Percentiles rank a stretch among this genome's conserved stretches.
Evolutionary conservation across 768 basidiomycete species (phyloP).

Genomic region (Tricholoma matsutake): DNA sequence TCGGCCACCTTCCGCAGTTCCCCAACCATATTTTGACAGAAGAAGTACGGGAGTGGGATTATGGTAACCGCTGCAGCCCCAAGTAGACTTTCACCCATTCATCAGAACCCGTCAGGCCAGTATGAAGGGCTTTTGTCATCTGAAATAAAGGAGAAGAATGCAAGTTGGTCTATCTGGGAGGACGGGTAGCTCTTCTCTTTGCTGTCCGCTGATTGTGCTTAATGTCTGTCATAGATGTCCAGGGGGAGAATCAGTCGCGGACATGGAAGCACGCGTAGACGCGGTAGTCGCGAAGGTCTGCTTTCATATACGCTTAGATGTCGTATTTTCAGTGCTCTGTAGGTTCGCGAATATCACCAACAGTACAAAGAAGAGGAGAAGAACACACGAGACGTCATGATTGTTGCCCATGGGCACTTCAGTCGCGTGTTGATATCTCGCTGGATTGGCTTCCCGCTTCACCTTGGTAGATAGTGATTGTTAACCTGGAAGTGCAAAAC

Average conservation of each 20-base stretch:
- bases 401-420: conserved; percentile 89
- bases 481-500: neutral
- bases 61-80: conserved; percentile 38
- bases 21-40: conserved; percentile 63
- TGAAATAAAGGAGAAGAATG: conserved; percentile 66
- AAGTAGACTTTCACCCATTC: neutral
- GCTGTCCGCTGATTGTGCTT: conserved; percentile 5
- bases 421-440: conserved; percentile 75
- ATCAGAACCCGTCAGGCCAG: conserved; percentile 45
- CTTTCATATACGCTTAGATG: neutral
- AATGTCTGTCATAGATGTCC: conserved; percentile 57
- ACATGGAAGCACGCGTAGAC: conserved; percentile 82
- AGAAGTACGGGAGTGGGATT: conserved; percentile 83
- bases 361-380: conserved; percentile 65
- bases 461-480: conserved; percentile 27
- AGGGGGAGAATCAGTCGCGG: conserved; percentile 77
- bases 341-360: conserved; percentile 74
- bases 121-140: conserved; percentile 81
- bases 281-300: conserved; percentile 64
- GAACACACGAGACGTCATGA: conserved; percentile 74
- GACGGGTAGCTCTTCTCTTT: conserved; percentile 55
- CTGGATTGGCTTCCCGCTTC: conserved; percentile 72
- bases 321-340: neutral
- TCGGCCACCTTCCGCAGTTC: conserved; percentile 38
- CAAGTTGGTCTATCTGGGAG: conserved; percentile 79